phyloP scores from a whole-genome alignment of 495 filamentous ascomycete species.

The Talaromyces stipitatus region DNA sequence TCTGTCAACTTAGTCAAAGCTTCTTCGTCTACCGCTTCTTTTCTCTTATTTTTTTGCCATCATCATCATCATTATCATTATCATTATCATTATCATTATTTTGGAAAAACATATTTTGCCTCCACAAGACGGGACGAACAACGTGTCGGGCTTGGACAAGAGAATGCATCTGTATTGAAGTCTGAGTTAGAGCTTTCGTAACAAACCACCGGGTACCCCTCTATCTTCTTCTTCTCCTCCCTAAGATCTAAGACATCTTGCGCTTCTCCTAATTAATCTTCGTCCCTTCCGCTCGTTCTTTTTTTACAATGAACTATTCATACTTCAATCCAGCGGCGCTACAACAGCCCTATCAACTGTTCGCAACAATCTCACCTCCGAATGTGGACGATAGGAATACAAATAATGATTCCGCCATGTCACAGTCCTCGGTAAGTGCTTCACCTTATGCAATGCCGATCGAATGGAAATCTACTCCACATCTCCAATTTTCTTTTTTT shows the following conservation, averaged over 20 bases:
- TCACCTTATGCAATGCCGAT: not conserved
- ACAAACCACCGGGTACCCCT: not conserved
- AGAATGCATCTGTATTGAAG: too few species aligned
- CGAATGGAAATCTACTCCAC: not conserved
- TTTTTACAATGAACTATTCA: constrained; percentile 31
- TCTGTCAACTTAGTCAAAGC: too few species aligned
- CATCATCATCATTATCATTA: too few species aligned
- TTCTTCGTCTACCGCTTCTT: too few species aligned
- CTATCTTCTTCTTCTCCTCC: not conserved
- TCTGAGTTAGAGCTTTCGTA: too few species aligned
- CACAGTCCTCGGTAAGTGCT: constrained; percentile 1
- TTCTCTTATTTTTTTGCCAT: too few species aligned
- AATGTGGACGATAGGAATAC: not conserved
- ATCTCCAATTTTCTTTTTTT: not conserved
- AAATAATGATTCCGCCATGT: not conserved
- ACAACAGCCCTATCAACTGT: constrained; percentile 28
- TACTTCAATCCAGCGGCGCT: constrained; percentile 23
- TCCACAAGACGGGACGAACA: too few species aligned
- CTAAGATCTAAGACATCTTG: not conserved
- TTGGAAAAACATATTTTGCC: too few species aligned
- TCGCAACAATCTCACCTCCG: constrained; percentile 30
- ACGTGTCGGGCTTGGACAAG: too few species aligned
- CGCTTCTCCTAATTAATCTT: too few species aligned
- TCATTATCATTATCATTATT: too few species aligned
- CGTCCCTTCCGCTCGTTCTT: not conserved